phyloP scores from a whole-genome alignment of 345 rosid genomes.

The thale cress (Arabidopsis thaliana) region DNA sequence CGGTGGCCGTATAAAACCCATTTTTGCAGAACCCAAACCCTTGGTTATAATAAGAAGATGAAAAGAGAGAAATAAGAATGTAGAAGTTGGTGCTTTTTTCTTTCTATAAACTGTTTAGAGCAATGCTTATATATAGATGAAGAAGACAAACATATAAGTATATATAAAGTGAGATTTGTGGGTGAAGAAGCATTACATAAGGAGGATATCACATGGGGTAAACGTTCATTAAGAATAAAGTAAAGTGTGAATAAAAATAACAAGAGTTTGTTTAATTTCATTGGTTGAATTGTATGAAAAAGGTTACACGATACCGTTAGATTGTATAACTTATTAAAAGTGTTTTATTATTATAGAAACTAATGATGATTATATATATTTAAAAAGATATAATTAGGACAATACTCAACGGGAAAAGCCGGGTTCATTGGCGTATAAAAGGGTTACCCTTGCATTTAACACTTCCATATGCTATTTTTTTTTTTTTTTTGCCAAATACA shows the following conservation, averaged over 20 bases:
- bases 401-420: slow-evolving; percentile 55
- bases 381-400: slow-evolving; percentile 9
- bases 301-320: slow-evolving; percentile 27
- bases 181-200: slow-evolving; percentile 58
- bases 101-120: slow-evolving; percentile 41
- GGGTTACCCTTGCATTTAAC: slow-evolving; percentile 47
- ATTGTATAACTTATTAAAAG: slow-evolving; percentile 1
- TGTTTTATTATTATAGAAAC: not conserved
- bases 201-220: slow-evolving; percentile 84
- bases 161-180: slow-evolving; percentile 48
- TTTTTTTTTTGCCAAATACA: not conserved
- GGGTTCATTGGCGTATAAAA: slow-evolving; percentile 68
- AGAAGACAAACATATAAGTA: slow-evolving; percentile 2
- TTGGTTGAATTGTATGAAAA: slow-evolving; percentile 25
- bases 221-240: slow-evolving; percentile 62
- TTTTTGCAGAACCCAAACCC: slow-evolving; percentile 47
- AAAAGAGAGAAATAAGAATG: slow-evolving; percentile 23
- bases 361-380: not conserved
- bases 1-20: slow-evolving; percentile 72
- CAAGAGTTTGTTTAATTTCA: not conserved
- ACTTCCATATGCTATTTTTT: slow-evolving; percentile 44
- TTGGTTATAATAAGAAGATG: slow-evolving; percentile 27
- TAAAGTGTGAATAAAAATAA: slow-evolving; percentile 42
- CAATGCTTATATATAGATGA: slow-evolving; percentile 44
- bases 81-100: slow-evolving; percentile 11